Percentiles rank a stretch among this genome's conserved stretches.
These are phyloP conservation scores for Alternaria novae-zelandiae DNA, from an alignment of 2,329 filamentous ascomycete species.

Conservation along the genomic window DNA sequence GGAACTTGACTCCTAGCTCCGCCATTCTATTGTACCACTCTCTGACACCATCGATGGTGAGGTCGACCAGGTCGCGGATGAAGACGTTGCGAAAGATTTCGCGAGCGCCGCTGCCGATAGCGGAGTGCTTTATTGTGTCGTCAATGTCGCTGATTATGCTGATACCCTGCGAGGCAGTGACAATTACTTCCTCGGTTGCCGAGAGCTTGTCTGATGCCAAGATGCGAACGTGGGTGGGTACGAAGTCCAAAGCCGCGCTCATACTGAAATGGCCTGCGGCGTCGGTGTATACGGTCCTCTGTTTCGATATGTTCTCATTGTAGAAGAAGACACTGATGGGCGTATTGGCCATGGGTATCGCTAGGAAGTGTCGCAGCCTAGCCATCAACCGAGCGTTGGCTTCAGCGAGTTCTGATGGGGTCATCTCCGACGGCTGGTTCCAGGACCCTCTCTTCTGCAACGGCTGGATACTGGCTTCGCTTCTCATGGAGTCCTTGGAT, in stretches of 20 bases:
- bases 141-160: slow-evolving; percentile 98
- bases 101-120: slow-evolving; percentile 82
- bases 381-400: slow-evolving; percentile 91
- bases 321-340: slow-evolving; percentile 96
- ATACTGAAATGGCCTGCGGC: slow-evolving; percentile 87
- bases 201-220: slow-evolving; percentile 86
- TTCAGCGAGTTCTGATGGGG: slow-evolving; percentile 73
- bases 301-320: slow-evolving; percentile 81
- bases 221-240: slow-evolving; percentile 88
- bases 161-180: slow-evolving; percentile 80
- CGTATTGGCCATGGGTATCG: slow-evolving; percentile 75
- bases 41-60: slow-evolving; percentile 83
- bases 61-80: slow-evolving; percentile 79
- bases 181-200: slow-evolving; percentile 75
- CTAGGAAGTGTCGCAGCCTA: slow-evolving; percentile 86
- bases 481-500: slow-evolving; percentile 36
- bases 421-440: slow-evolving; percentile 67
- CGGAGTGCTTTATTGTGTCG: slow-evolving; percentile 95
- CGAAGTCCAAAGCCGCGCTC: slow-evolving; percentile 81
- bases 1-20: slow-evolving; percentile 81
- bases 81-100: slow-evolving; percentile 98
- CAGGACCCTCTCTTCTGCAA: slow-evolving; percentile 58
- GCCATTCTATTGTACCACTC: slow-evolving; percentile 87
- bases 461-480: slow-evolving; percentile 41
- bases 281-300: slow-evolving; percentile 83